Evolutionary conservation across 345 rosid genomes (phyloP).

Genomic region (Combretum micranthum): DNA sequence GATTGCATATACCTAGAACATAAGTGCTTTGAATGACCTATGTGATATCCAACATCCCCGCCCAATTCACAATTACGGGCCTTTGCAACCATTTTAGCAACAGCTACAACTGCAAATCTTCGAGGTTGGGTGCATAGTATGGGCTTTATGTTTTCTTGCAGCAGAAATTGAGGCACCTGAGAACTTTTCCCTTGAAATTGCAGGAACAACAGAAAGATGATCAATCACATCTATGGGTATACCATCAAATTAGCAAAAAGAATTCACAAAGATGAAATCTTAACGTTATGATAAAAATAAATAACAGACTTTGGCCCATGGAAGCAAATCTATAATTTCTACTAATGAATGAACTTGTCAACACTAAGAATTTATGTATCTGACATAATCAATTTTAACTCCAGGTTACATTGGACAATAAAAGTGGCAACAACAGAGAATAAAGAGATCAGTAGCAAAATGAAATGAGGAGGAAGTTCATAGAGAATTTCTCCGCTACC

Average conservation of each 20-base stretch:
- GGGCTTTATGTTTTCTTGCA: constrained; percentile 65
- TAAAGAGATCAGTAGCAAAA: no score
- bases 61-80: constrained; percentile 80
- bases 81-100: constrained; percentile 88
- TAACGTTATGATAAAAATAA: no score
- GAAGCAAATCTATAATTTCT: no score
- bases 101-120: constrained; percentile 95
- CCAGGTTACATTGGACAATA: no score
- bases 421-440: no score
- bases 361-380: no score
- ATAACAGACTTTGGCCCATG: no score
- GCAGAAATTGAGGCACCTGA: constrained; percentile 86
- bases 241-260: background rate
- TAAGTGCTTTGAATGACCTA: constrained; percentile 73
- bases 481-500: no score
- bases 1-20: constrained; percentile 38
- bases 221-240: background rate
- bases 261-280: no score
- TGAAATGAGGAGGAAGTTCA: no score
- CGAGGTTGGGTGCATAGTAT: constrained; percentile 86
- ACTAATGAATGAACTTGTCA: no score
- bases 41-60: constrained; percentile 87
- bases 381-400: no score
- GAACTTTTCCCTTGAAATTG: constrained; percentile 77
- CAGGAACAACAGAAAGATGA: constrained; percentile 6